Conservation (phyloP, 148 eudicot genomes). For the Persicaria maculosa region DNA sequence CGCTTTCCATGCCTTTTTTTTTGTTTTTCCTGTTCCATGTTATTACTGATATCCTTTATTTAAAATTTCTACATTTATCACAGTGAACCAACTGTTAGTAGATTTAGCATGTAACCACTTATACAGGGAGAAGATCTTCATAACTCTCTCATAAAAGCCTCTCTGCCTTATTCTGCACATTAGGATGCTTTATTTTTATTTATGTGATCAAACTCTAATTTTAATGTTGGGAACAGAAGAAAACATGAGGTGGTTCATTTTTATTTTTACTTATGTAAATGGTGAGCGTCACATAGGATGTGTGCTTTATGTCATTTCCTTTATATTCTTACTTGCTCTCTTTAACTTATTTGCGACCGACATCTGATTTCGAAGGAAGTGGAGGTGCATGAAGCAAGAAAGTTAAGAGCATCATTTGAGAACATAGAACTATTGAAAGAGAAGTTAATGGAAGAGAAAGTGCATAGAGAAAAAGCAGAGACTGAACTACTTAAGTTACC, state of each 20-base stretch:
- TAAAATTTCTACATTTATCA: neutral
- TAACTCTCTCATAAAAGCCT: neutral
- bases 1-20: neutral
- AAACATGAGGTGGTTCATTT: neutral
- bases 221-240: neutral
- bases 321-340: neutral
- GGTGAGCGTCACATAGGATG: neutral
- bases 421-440: constrained; percentile 71
- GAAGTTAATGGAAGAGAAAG: constrained; percentile 70
- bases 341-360: constrained; percentile 1
- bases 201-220: neutral
- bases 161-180: neutral
- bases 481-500: constrained; percentile 55
- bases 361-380: constrained; percentile 42
- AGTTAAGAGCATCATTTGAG: constrained; percentile 65
- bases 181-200: neutral
- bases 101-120: neutral
- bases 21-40: neutral
- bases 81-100: neutral
- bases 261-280: neutral
- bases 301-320: neutral
- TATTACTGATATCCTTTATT: neutral
- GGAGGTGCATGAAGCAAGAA: constrained; percentile 86
- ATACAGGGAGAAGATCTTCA: neutral
- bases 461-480: constrained; percentile 72